Conservation (phyloP, 1,139 yeast species). For the Lodderomyces orthopsilosis region DNA sequence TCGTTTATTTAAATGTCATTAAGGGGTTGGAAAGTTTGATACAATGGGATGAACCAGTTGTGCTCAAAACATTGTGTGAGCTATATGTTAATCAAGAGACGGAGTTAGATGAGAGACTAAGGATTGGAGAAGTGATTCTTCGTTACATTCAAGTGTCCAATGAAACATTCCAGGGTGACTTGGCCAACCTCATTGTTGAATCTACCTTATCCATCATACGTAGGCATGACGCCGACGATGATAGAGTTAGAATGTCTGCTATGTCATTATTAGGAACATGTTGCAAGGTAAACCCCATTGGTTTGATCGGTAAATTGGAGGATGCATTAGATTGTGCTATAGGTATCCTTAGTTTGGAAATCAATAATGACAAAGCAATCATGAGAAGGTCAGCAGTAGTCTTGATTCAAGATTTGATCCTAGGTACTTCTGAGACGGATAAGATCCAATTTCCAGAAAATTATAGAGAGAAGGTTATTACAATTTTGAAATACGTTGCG, state of each 20-base stretch:
- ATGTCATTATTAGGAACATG: conserved; percentile 75
- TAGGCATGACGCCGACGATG: conserved; percentile 41
- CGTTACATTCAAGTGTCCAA: conserved; percentile 54
- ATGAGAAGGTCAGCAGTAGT: conserved; percentile 78
- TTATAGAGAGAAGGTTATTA: conserved; percentile 42
- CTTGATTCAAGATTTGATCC: conserved; percentile 60
- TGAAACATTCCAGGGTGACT: conserved; percentile 44
- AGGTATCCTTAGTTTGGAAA: conserved; percentile 67
- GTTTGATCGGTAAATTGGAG: conserved; percentile 44
- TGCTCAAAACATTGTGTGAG: conserved; percentile 38
- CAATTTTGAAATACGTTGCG: conserved; percentile 41
- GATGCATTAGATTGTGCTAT: conserved; percentile 72
- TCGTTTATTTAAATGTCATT: conserved; percentile 77
- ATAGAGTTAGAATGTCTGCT: conserved; percentile 75
- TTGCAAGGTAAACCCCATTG: conserved; percentile 58
- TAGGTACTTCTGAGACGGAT: conserved; percentile 40
- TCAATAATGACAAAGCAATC: conserved; percentile 40
- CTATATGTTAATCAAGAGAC: conserved; percentile 36
- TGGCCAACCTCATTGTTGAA: conserved; percentile 26
- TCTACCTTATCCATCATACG: conserved; percentile 40
- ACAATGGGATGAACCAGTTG: conserved; percentile 37
- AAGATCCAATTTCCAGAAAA: conserved; percentile 49
- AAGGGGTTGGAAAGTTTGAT: conserved; percentile 69
- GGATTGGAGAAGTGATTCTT: conserved; percentile 77
- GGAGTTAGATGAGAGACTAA: conserved; percentile 62